These are phyloP conservation scores for Nitzschia palea DNA, from an alignment of 108 stramenopile species.

Conservation along the genomic window DNA sequence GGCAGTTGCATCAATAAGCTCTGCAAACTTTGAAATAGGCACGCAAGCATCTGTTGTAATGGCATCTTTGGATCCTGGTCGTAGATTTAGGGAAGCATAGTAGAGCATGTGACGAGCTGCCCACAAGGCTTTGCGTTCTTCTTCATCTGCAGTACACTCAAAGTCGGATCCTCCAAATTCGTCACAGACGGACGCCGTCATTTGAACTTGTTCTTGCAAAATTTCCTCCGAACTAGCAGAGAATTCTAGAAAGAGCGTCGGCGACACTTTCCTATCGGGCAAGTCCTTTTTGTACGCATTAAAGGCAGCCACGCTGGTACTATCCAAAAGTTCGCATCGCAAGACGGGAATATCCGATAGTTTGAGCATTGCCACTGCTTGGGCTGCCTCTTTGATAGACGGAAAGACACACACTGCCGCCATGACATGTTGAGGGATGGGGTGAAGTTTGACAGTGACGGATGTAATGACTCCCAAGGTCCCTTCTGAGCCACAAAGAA, in stretches of 20 bases:
- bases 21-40: constrained; percentile 85
- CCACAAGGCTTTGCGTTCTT: constrained; percentile 79
- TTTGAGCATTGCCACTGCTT: constrained; percentile 72
- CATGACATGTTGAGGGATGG: constrained; percentile 63
- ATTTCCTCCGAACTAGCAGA: constrained; percentile 47
- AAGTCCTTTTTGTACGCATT: constrained; percentile 36
- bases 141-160: constrained; percentile 49
- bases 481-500: constrained; percentile 86
- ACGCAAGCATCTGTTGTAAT: constrained; percentile 94
- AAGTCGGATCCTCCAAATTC: constrained; percentile 63
- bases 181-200: constrained; percentile 50
- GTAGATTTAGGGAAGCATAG: constrained; percentile 70
- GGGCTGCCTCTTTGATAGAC: constrained; percentile 60
- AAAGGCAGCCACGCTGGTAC: constrained; percentile 66
- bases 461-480: constrained; percentile 86
- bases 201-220: constrained; percentile 48
- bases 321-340: constrained; percentile 85
- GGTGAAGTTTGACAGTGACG: constrained; percentile 86
- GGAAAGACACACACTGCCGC: constrained; percentile 82
- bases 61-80: constrained; percentile 58
- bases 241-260: constrained; percentile 86
- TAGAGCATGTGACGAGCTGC: constrained; percentile 84
- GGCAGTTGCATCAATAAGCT: constrained; percentile 71
- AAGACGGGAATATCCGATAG: constrained; percentile 63
- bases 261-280: constrained; percentile 23